phyloP scores from a whole-genome alignment of 1,139 yeast genomes.

The Kazachstania sp. region DNA sequence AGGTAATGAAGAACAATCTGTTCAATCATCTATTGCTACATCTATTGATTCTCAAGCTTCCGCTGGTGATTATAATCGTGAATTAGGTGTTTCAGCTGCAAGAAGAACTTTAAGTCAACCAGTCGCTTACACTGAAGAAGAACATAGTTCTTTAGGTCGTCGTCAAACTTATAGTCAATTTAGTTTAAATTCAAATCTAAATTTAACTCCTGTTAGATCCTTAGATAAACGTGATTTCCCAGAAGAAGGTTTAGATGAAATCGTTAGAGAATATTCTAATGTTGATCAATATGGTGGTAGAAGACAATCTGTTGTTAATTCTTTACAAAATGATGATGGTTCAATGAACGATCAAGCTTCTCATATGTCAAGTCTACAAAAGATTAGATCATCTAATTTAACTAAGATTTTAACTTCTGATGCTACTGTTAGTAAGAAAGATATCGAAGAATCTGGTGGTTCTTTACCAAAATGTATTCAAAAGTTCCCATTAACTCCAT shows the following conservation, averaged over 20 bases:
- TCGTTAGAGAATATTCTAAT: slow-evolving; percentile 54
- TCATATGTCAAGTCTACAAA: slow-evolving; percentile 7
- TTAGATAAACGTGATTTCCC: slow-evolving; percentile 35
- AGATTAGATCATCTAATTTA: slow-evolving; percentile 17
- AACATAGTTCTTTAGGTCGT: background rate
- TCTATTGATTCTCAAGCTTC: slow-evolving; percentile 2
- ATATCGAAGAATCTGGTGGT: slow-evolving; percentile 28
- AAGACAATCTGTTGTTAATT: slow-evolving; percentile 11
- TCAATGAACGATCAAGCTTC: slow-evolving; percentile 1
- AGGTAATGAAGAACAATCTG: slow-evolving; percentile 1
- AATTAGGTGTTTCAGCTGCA: slow-evolving; percentile 2
- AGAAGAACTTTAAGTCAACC: slow-evolving; percentile 18
- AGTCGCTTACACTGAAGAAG: slow-evolving; percentile 14
- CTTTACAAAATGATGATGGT: background rate
- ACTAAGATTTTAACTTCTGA: slow-evolving; percentile 30
- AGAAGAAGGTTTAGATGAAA: slow-evolving; percentile 47
- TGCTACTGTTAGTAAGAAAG: slow-evolving; percentile 27
- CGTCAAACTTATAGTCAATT: slow-evolving; percentile 1
- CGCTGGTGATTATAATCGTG: slow-evolving; percentile 2
- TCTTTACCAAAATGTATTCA: slow-evolving; percentile 22
- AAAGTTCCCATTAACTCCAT: slow-evolving; percentile 25
- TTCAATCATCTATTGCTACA: slow-evolving; percentile 6
- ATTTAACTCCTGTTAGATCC: slow-evolving; percentile 13
- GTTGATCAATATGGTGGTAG: slow-evolving; percentile 31
- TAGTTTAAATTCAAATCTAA: background rate